Evolutionary conservation across 257 asterid genomes (phyloP).

Genomic region (Linderniella brevidens): DNA sequence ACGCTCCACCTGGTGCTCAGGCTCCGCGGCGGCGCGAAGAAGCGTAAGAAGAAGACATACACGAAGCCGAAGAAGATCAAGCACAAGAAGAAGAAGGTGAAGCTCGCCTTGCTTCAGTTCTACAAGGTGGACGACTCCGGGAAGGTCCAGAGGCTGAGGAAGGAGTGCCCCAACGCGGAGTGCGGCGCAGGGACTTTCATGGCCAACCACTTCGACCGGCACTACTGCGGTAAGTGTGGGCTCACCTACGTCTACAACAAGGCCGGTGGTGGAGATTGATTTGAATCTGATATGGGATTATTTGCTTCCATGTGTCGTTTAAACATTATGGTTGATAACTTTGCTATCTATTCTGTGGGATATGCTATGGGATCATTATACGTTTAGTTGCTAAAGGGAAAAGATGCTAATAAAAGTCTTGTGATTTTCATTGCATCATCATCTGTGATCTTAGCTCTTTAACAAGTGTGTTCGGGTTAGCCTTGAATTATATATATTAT

Average conservation of each 20-base stretch:
- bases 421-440: too few relatives aligned
- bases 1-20: slow-evolving; percentile 53
- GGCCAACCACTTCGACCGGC: slow-evolving; percentile 4
- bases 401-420: too few relatives aligned
- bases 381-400: too few relatives aligned
- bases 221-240: slow-evolving; percentile 5
- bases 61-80: slow-evolving; percentile 61
- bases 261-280: slow-evolving; percentile 44
- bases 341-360: too few relatives aligned
- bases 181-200: background rate
- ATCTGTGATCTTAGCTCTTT: too few relatives aligned
- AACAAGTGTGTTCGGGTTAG: too few relatives aligned
- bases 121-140: slow-evolving; percentile 5
- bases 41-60: slow-evolving; percentile 66
- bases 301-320: too few relatives aligned
- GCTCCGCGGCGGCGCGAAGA: slow-evolving; percentile 61
- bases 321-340: too few relatives aligned
- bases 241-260: slow-evolving; percentile 55
- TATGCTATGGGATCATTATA: too few relatives aligned
- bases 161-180: slow-evolving; percentile 1
- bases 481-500: too few relatives aligned
- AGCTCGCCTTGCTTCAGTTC: slow-evolving; percentile 2
- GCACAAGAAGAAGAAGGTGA: slow-evolving; percentile 9
- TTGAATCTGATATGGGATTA: too few relatives aligned
- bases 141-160: slow-evolving; percentile 4